Evolutionary conservation across 306 rosid species (phyloP).

Genomic region (Senna siamea): DNA sequence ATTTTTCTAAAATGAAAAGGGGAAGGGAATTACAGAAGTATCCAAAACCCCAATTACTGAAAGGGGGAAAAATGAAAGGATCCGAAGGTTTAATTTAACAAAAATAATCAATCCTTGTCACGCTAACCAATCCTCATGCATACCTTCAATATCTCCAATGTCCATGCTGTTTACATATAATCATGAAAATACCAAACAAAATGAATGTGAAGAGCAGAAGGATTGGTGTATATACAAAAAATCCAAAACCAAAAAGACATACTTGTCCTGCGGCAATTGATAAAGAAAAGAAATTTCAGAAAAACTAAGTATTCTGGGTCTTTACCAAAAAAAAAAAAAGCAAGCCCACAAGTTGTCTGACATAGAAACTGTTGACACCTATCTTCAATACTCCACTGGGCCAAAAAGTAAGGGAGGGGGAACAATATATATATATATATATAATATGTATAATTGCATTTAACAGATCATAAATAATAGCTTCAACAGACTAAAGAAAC

Average conservation of each 20-base stretch:
- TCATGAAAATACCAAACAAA: constrained; percentile 8
- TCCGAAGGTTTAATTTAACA: constrained; percentile 50
- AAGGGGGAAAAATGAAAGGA: constrained; percentile 3
- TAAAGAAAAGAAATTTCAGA: no score
- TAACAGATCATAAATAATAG: no score
- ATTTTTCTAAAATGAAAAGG: constrained; percentile 32
- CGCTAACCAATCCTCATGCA: constrained; percentile 67
- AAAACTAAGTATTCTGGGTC: neutral
- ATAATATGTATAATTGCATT: no score
- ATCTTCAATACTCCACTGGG: constrained; percentile 11
- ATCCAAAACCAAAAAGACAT: neutral
- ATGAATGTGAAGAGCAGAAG: neutral
- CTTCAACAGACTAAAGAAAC: neutral
- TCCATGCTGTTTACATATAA: constrained; percentile 53
- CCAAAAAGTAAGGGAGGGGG: neutral
- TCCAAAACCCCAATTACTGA: constrained; percentile 30
- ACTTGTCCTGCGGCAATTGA: no score
- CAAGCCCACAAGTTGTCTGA: constrained; percentile 32
- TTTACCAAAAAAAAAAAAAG: constrained; percentile 28
- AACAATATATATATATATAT: neutral
- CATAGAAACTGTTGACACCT: constrained; percentile 31
- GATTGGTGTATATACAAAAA: neutral
- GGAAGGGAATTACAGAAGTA: neutral
- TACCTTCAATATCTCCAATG: constrained; percentile 65
- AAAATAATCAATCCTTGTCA: constrained; percentile 51